phyloP scores from a whole-genome alignment of 345 rosid genomes.

The Arabidopsis suecica region DNA sequence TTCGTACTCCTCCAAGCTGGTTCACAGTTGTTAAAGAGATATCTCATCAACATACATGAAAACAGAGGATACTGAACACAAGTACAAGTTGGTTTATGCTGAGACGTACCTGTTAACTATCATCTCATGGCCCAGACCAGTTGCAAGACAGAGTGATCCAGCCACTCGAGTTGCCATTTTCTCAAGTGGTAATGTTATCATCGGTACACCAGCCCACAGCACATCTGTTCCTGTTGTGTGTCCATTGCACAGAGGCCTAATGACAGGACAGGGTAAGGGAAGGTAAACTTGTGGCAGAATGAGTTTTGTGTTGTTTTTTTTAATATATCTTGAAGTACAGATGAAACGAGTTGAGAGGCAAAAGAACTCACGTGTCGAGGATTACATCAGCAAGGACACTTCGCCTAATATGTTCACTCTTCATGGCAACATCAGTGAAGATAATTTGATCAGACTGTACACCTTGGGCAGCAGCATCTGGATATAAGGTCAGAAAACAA shows the following conservation, averaged over 20 bases:
- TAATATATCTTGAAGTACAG: not conserved
- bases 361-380: constrained; percentile 77
- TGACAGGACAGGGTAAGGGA: not conserved
- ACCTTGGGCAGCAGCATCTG: constrained; percentile 92
- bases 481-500: constrained; percentile 15
- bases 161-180: constrained; percentile 99
- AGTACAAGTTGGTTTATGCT: constrained; percentile 3
- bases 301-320: not conserved
- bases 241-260: constrained; percentile 95
- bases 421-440: constrained; percentile 99
- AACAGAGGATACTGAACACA: not conserved
- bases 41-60: not conserved
- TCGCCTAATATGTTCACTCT: constrained; percentile 89
- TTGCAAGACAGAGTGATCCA: constrained; percentile 95
- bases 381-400: constrained; percentile 96
- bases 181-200: constrained; percentile 97
- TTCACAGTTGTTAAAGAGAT: not conserved
- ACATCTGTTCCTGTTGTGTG: constrained; percentile 99
- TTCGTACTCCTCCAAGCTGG: constrained; percentile 90
- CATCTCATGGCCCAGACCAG: constrained; percentile 99
- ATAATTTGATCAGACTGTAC: constrained; percentile 90
- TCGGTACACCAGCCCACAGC: constrained; percentile 98
- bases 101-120: constrained; percentile 73
- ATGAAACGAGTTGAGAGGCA: constrained; percentile 1
- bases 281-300: not conserved